Evolutionary conservation across 2,329 filamentous ascomycete genomes (phyloP), one percentile per base, ranked within the genome.

Genomic region (Colletotrichum chrysophilum): DNA sequence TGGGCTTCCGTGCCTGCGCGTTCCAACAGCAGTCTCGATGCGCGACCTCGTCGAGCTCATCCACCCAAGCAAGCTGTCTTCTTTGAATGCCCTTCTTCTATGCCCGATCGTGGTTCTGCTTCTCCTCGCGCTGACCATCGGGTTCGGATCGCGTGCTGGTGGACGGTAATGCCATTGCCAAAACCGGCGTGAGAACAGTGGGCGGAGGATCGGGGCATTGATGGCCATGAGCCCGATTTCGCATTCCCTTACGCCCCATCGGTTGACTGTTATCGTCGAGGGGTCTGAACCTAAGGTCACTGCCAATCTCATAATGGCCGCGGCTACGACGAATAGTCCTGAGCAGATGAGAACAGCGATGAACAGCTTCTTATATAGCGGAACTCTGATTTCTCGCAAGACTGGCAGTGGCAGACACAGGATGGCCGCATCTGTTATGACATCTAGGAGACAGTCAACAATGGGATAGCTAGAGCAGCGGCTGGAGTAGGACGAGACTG

Each of bases 121-220:
- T 10, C 71, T 70, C 5, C 48, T 74, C 13, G 60, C 60, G 5
- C 66, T 74, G 6, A 28, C 52, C 66, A 74, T 74, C 8, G 60
- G 66, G 26, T 52, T 30, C 9, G 48, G 9, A 13, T 38, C 13
- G 7, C 60, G 58, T 4, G n/a, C 28, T 5, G 71, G 71, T 10
- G 71, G 71, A 4, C 28, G 66, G 34, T 74, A 70, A n/a, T 74
- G 58, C 71, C 71, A 74, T 36, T 74, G 71, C 66, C 71, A 74
- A 28, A 74, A 74, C 10, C 71, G 32, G 9, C 71, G 58, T 1
- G 71, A 66, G 5, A 74, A 74, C 1, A 74, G 13, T 9, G 71
- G 71, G 3, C 66, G 71, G 13, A 74, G 21, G 2, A 70, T 66
- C 4, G 71, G 71, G 6, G 71, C 71, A 24, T 70, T 74, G 32